Evolutionary conservation across 306 rosid species (phyloP).

Genomic region (Ceratonia siliqua): DNA sequence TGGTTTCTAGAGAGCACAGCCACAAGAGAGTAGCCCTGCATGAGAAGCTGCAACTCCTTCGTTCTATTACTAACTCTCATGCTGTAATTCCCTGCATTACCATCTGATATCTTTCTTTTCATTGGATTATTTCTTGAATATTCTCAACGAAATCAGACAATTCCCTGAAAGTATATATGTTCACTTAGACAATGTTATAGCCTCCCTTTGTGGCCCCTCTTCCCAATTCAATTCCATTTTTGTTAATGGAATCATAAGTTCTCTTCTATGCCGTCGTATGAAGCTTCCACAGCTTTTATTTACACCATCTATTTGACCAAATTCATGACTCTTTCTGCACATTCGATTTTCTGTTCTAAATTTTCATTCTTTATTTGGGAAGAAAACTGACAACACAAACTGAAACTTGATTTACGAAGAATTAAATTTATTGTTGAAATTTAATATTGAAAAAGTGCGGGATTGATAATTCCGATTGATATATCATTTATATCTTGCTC

Average conservation of each 20-base stretch:
- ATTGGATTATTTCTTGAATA: conserved; percentile 26
- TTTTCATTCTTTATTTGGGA: not conserved
- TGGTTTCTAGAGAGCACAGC: conserved; percentile 78
- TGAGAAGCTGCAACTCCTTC: conserved; percentile 80
- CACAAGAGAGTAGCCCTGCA: conserved; percentile 57
- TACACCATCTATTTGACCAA: not conserved
- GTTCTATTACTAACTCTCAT: conserved; percentile 80
- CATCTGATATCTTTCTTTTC: conserved; percentile 29
- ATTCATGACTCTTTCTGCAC: not conserved
- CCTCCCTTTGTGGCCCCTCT: not conserved
- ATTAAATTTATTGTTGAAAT: not conserved
- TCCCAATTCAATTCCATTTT: not conserved
- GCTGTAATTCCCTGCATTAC: conserved; percentile 59
- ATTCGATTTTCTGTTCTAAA: not conserved
- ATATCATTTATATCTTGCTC: not conserved
- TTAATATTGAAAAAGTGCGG: not conserved
- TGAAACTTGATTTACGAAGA: not conserved
- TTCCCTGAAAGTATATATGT: not conserved
- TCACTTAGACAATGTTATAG: not conserved
- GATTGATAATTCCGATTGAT: conserved; percentile 11
- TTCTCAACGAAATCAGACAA: not conserved
- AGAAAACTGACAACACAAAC: not conserved
- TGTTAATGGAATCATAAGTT: not conserved
- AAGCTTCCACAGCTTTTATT: not conserved
- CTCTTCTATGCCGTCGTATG: not conserved